Evolutionary conservation across 208 protist species (phyloP).

Genomic region (Leishmania aethiopica): DNA sequence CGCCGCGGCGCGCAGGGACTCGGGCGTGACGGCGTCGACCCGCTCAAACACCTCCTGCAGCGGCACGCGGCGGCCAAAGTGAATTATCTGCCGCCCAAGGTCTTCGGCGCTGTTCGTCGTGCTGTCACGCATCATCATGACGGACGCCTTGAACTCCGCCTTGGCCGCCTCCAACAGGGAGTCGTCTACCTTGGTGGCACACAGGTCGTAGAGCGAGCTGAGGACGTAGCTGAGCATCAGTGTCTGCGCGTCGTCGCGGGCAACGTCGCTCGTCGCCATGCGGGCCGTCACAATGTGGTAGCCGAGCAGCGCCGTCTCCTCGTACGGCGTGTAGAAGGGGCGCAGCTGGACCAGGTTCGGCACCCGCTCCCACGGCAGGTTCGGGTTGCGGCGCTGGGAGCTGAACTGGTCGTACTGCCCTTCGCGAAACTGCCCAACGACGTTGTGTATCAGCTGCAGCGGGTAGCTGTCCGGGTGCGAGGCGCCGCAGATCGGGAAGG

Average conservation of each 20-base stretch:
- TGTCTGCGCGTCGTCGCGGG: constrained; percentile 69
- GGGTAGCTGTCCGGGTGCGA: constrained; percentile 92
- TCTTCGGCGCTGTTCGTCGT: constrained; percentile 96
- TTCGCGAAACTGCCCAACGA: constrained; percentile 94
- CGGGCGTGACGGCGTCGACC: constrained; percentile 92
- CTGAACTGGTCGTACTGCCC: constrained; percentile 74
- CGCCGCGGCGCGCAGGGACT: constrained; percentile 76
- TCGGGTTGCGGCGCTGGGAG: constrained; percentile 71
- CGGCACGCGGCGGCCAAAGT: constrained; percentile 84
- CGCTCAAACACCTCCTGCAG: constrained; percentile 92
- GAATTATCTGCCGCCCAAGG: constrained; percentile 97
- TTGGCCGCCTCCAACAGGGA: constrained; percentile 93
- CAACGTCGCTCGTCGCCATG: constrained; percentile 41
- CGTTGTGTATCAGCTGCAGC: constrained; percentile 93
- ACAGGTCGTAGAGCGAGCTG: constrained; percentile 71
- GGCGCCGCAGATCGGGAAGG: constrained; percentile 87
- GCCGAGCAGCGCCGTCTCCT: constrained; percentile 89
- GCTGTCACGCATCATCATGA: constrained; percentile 95
- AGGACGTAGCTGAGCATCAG: constrained; percentile 76
- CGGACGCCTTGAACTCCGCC: constrained; percentile 91
- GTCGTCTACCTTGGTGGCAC: constrained; percentile 53
- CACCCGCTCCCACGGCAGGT: constrained; percentile 64
- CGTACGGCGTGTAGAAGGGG: constrained; percentile 92
- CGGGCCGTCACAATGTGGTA: constrained; percentile 83
- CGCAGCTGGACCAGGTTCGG: constrained; percentile 77